These are phyloP conservation scores for Flaveria bidentis DNA, from an alignment of 129 eudicot species.

Conservation along the genomic window DNA sequence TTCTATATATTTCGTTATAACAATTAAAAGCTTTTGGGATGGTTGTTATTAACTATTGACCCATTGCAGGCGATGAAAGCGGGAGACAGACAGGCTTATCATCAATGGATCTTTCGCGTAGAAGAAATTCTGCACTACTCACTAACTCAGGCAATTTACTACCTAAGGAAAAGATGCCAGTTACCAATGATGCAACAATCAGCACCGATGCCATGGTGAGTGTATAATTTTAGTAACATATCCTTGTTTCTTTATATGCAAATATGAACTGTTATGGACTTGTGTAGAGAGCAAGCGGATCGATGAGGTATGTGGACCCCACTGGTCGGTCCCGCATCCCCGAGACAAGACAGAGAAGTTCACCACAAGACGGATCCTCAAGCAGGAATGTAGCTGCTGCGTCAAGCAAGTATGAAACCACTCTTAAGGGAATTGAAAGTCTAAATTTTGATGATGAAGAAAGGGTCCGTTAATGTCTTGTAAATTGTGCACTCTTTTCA, in stretches of 20 bases:
- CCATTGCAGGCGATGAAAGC: slow-evolving; percentile 56
- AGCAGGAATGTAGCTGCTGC: slow-evolving; percentile 41
- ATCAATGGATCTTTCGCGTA: slow-evolving; percentile 60
- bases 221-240: not conserved
- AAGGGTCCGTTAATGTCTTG: slow-evolving; percentile 45
- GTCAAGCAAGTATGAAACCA: slow-evolving; percentile 58
- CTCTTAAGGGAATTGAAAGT: slow-evolving; percentile 75
- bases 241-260: not conserved
- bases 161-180: slow-evolving; percentile 66
- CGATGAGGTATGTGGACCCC: slow-evolving; percentile 46
- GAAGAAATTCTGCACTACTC: slow-evolving; percentile 56
- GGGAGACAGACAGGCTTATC: slow-evolving; percentile 48
- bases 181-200: slow-evolving; percentile 54
- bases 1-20: not conserved
- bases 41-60: slow-evolving; percentile 23
- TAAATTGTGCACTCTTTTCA: slow-evolving; percentile 38
- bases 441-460: slow-evolving; percentile 73
- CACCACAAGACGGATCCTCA: slow-evolving; percentile 48
- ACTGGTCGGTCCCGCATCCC: slow-evolving; percentile 47
- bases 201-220: slow-evolving; percentile 76
- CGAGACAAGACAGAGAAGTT: slow-evolving; percentile 44
- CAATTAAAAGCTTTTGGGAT: slow-evolving; percentile 3
- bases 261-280: not conserved
- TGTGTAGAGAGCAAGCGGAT: slow-evolving; percentile 57
- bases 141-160: slow-evolving; percentile 44